A percentile compares a stretch with the other conserved stretches of the same genome.
Conservation (phyloP, 129 eudicot species). For the Cynara cardunculus region DNA sequence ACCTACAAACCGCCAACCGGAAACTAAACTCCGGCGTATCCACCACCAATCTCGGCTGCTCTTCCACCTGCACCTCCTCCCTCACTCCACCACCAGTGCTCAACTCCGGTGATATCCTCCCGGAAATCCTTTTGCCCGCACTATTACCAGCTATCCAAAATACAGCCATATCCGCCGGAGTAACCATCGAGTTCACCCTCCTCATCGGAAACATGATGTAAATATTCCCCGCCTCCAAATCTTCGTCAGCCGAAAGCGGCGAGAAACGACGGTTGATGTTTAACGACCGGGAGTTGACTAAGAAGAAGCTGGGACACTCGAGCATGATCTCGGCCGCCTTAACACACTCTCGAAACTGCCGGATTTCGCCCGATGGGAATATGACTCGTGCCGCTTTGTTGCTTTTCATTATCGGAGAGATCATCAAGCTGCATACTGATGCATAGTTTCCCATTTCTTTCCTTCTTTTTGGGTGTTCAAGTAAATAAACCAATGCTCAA, state of each 20-base stretch:
- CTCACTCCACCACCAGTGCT: background rate
- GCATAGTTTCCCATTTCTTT: conserved; percentile 57
- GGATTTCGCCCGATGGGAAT: conserved; percentile 71
- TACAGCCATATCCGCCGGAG: conserved; percentile 64
- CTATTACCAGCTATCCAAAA: conserved; percentile 57
- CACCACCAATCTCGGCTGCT: conserved; percentile 34
- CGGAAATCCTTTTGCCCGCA: conserved; percentile 48
- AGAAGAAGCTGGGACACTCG: conserved; percentile 58
- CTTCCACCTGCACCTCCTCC: conserved; percentile 28
- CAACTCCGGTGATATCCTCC: conserved; percentile 31
- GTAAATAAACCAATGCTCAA: background rate
- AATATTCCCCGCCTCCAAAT: conserved; percentile 69
- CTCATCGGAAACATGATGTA: conserved; percentile 82
- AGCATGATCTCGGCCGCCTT: conserved; percentile 96
- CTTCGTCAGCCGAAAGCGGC: conserved; percentile 78
- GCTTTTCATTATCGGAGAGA: conserved; percentile 30
- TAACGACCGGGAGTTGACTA: conserved; percentile 54
- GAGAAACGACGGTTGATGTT: conserved; percentile 57
- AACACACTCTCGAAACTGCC: conserved; percentile 47
- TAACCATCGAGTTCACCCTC: conserved; percentile 66
- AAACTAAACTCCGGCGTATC: conserved; percentile 43
- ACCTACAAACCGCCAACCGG: conserved; percentile 46
- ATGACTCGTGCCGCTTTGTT: conserved; percentile 65
- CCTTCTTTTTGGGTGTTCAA: background rate
- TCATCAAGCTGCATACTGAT: conserved; percentile 42